Conservation (phyloP, 2,329 filamentous ascomycete species). For the Paecilomyces variotii region DNA sequence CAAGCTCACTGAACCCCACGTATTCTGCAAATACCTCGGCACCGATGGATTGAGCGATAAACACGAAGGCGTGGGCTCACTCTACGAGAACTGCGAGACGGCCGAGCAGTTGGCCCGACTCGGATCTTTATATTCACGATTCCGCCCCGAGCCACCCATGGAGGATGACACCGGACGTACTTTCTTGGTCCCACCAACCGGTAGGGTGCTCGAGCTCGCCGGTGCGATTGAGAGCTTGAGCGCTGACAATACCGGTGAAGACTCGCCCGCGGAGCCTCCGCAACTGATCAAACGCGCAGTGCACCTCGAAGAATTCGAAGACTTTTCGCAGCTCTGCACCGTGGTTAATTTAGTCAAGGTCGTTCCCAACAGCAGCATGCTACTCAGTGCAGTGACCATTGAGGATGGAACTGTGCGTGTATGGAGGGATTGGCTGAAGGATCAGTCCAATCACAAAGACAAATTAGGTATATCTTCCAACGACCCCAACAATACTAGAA, state of each 20-base stretch:
- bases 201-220: constrained; percentile 11
- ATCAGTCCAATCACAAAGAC: constrained; percentile 23
- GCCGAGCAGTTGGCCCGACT: constrained; percentile 39
- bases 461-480: constrained; percentile 10
- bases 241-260: not conserved
- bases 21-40: constrained; percentile 60
- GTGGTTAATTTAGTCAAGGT: constrained; percentile 61
- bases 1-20: constrained; percentile 59
- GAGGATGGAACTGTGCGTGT: constrained; percentile 62
- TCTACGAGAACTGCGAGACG: constrained; percentile 23
- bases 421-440: constrained; percentile 63
- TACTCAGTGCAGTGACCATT: constrained; percentile 57
- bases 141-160: constrained; percentile 56
- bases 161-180: constrained; percentile 19
- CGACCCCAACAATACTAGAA: constrained; percentile 28
- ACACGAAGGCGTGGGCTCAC: constrained; percentile 30
- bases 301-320: constrained; percentile 59
- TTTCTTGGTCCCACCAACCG: not conserved
- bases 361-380: constrained; percentile 52
- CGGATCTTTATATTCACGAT: constrained; percentile 58
- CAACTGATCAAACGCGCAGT: constrained; percentile 50
- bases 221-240: constrained; percentile 21
- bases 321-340: constrained; percentile 67
- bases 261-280: not conserved
- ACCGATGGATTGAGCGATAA: constrained; percentile 51